These are phyloP conservation scores for Saccharomyces hybrid DNA, from an alignment of 1,139 yeast species.

Conservation along the genomic window DNA sequence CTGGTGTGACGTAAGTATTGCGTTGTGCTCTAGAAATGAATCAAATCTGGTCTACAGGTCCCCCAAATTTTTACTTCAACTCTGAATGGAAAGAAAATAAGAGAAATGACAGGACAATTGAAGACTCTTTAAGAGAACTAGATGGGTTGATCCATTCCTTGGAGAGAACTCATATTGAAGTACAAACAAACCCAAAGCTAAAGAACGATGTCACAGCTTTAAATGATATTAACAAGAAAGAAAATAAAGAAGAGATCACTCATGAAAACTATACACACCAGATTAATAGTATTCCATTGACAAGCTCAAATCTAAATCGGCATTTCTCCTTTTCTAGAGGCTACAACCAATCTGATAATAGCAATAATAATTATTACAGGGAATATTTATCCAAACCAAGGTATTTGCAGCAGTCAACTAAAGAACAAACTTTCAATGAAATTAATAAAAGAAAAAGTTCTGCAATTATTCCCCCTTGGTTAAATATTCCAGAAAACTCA, in stretches of 20 bases:
- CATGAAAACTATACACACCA: background rate
- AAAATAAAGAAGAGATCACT: background rate
- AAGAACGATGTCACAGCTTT: background rate
- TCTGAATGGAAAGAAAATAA: background rate
- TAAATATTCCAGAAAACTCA: slow-evolving; percentile 31
- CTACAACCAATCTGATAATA: background rate
- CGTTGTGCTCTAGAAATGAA: background rate
- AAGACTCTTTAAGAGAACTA: slow-evolving; percentile 17
- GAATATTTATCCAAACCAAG: background rate
- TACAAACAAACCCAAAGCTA: background rate
- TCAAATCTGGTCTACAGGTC: background rate
- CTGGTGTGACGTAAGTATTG: background rate
- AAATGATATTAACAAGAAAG: background rate
- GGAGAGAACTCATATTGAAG: background rate
- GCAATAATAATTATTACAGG: background rate
- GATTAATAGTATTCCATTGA: background rate
- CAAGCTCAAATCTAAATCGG: background rate
- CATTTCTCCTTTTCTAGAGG: background rate
- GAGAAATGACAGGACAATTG: slow-evolving; percentile 9
- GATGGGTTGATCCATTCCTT: slow-evolving; percentile 8
- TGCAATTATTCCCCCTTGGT: slow-evolving; percentile 21
- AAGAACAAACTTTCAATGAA: background rate
- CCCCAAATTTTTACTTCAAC: background rate
- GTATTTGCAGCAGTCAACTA: background rate
- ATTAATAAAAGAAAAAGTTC: slow-evolving; percentile 7